Base-by-base conservation (phyloP, 345 rosid genomes). In the Psidium friedrichsthalianum region DNA sequence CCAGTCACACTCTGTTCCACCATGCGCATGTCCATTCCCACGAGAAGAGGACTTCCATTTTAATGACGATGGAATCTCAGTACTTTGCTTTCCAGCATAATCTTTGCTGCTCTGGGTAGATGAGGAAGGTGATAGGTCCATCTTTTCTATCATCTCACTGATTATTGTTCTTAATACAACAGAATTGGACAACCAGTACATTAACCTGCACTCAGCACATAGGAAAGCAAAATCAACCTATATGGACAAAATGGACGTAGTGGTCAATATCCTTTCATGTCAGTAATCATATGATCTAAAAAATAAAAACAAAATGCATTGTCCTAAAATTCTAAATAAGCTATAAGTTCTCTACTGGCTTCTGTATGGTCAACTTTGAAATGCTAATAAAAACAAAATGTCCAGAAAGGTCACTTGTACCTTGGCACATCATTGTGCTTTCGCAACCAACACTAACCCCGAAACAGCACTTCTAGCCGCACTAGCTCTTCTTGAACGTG, bases 381-480 rank as follows among this genome's bases (percentile, higher is more conserved):
- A 32, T 47, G 74, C 22, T 2, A 74, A 83, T 22, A 44, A 69
- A 64, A 64, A 64, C 74, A 64, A 64, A 64, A 64, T 64, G 21
- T 64, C 44, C 44, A 32, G 78, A 64, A 32, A 69, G 20, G 24
- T 69, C 78, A 69, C 8, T 24, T 81, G 58, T 93, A 96, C 99
- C 99, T 96, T 6, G 99, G 95, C 85, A 95, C 98, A 87, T 97
- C 99, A 85, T 95, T 94, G 83, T 78, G 98, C 97, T 91, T 97
- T 97, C 85, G 98, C 95, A 6, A 93, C 95, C 89, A 94, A 90
- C 87, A 93, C 91, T 85, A 97, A 86, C 83, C 98, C 97, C 21
- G 98, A 97, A 87, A 94, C 91, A 51, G 91, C 93, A 91, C 94
- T 95, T 94, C 91, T 93, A 84, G 98, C 96, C 58, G 96, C 98